A percentile compares a stretch with the other conserved stretches of the same genome.
Conservation (phyloP, 139 green algal species). For the Coccomyxa sp. region DNA sequence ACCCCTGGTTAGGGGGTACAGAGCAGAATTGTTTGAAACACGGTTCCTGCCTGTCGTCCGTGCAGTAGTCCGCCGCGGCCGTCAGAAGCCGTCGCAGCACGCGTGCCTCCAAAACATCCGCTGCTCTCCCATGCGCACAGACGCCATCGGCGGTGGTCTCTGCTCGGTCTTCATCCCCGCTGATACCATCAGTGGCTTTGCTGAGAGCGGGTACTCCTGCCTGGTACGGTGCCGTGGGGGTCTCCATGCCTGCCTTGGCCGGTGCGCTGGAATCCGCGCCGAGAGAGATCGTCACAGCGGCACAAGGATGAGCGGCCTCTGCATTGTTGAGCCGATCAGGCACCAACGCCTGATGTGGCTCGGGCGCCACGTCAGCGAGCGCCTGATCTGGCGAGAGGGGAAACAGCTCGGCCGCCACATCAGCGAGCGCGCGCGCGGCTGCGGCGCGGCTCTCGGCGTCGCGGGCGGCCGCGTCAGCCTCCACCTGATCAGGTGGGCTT, state of each 20-base stretch:
- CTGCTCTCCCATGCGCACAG: neutral
- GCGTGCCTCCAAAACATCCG: constrained; percentile 1
- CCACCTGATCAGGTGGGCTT: constrained; percentile 12
- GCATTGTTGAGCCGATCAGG: too few species aligned
- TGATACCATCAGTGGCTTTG: neutral
- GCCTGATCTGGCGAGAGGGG: neutral
- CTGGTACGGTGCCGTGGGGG: too few species aligned
- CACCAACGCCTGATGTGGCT: neutral
- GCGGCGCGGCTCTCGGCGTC: constrained; percentile 72
- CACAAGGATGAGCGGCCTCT: too few species aligned
- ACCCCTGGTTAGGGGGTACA: too few species aligned
- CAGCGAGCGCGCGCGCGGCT: constrained; percentile 51
- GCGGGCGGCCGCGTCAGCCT: constrained; percentile 51
- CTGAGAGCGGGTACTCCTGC: too few species aligned
- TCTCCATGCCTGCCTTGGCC: too few species aligned
- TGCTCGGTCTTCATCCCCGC: too few species aligned
- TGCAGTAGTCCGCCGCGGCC: constrained; percentile 84
- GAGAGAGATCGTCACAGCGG: too few species aligned
- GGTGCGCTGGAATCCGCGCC: too few species aligned
- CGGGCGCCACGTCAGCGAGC: neutral
- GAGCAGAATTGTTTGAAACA: neutral
- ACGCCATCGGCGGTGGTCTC: neutral
- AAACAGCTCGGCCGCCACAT: constrained; percentile 9
- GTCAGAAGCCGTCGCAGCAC: constrained; percentile 41
- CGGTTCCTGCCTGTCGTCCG: constrained; percentile 67